These are phyloP conservation scores for Trypanosoma theileri DNA, from an alignment of 208 protist genomes.

Conservation along the genomic window DNA sequence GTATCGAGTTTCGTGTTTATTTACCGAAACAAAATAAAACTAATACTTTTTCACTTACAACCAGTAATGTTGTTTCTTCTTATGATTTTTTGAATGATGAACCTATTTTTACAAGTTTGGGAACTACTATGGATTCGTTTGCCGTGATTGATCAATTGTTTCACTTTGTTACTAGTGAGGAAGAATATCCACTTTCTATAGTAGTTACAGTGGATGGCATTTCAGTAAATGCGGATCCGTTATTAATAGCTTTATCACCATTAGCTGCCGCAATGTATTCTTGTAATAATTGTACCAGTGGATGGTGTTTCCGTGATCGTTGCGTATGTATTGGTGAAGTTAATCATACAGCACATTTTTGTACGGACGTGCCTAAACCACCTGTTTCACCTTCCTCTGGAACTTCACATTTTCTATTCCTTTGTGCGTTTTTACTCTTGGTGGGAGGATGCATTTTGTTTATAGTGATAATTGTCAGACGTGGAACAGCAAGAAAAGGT, in stretches of 20 bases:
- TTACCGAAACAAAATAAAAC: neutral
- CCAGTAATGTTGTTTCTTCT: no score
- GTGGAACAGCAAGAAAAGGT: neutral
- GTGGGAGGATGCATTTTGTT: neutral
- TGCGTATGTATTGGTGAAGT: slow-evolving; percentile 26
- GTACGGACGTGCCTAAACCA: slow-evolving; percentile 2
- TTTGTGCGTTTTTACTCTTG: neutral
- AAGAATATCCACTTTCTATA: slow-evolving; percentile 25
- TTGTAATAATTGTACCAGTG: slow-evolving; percentile 44
- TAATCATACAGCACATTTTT: slow-evolving; percentile 38
- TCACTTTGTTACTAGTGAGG: neutral
- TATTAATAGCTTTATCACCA: slow-evolving; percentile 51
- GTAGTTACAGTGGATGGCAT: slow-evolving; percentile 41
- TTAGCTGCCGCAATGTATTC: slow-evolving; percentile 49
- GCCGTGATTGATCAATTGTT: slow-evolving; percentile 10
- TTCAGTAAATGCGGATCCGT: slow-evolving; percentile 31
- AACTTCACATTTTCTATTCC: neutral
- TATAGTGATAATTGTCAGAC: slow-evolving; percentile 3
- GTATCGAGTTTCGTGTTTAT: slow-evolving; percentile 14
- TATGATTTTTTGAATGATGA: neutral
- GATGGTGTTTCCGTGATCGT: slow-evolving; percentile 33
- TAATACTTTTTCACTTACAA: neutral
- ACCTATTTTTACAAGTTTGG: slow-evolving; percentile 18
- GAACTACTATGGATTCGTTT: slow-evolving; percentile 9
- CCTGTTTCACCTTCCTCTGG: neutral